Evolutionary conservation across 1,284 basidiomycete species (phyloP).

Genomic region (Xerocomus tenax): DNA sequence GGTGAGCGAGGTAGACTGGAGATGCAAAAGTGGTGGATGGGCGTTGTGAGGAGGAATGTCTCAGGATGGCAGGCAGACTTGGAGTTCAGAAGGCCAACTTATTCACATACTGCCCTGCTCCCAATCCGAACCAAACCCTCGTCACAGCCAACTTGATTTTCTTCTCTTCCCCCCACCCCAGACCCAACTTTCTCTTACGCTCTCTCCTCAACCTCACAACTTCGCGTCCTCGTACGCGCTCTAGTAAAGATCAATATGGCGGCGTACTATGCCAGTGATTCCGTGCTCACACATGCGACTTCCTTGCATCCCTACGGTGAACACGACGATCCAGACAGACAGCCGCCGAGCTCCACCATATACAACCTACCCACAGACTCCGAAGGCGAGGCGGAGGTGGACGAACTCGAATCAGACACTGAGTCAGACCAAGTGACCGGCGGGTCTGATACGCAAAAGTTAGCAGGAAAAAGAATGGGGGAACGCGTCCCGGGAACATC

Average conservation of each 20-base stretch:
- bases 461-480: slow-evolving; percentile 30
- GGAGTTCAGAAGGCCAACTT: slow-evolving; percentile 11
- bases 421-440: slow-evolving; percentile 34
- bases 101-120: slow-evolving; percentile 25
- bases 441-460: slow-evolving; percentile 31
- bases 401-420: slow-evolving; percentile 61
- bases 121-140: slow-evolving; percentile 13
- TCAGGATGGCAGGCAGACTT: slow-evolving; percentile 20
- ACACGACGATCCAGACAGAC: slow-evolving; percentile 22
- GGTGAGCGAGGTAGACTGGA: not conserved
- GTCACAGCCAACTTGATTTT: slow-evolving; percentile 14
- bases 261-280: slow-evolving; percentile 27
- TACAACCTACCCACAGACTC: slow-evolving; percentile 32
- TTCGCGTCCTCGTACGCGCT: slow-evolving; percentile 10
- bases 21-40: not conserved
- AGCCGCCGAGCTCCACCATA: slow-evolving; percentile 22
- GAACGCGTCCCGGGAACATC: slow-evolving; percentile 55
- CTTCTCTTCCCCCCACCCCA: slow-evolving; percentile 2
- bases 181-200: slow-evolving; percentile 2
- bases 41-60: slow-evolving; percentile 13
- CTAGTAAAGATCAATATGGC: slow-evolving; percentile 21
- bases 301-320: slow-evolving; percentile 29
- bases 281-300: slow-evolving; percentile 27
- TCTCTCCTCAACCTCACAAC: slow-evolving; percentile 1
- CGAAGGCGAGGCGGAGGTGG: slow-evolving; percentile 44